phyloP scores from a whole-genome alignment of 495 filamentous ascomycete genomes.

The Daldinia grandis region DNA sequence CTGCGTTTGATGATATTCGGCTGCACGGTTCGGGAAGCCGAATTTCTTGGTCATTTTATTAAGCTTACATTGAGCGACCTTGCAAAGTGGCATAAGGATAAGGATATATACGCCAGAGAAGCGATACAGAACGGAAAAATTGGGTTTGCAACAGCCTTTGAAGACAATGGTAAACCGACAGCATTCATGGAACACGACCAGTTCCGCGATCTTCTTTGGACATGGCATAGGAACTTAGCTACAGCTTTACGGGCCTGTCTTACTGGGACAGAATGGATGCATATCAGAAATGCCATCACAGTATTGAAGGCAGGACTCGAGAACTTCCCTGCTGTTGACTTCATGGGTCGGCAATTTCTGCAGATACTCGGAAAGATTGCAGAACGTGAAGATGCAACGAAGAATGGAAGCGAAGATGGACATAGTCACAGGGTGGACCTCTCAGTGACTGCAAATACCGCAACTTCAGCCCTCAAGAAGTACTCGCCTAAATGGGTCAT shows the following conservation, averaged over 20 bases:
- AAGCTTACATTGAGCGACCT: constrained; percentile 81
- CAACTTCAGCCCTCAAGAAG: constrained; percentile 82
- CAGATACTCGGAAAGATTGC: constrained; percentile 75
- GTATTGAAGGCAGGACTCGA: constrained; percentile 82
- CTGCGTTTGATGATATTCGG: constrained; percentile 83
- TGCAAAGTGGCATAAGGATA: constrained; percentile 81
- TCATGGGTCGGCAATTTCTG: constrained; percentile 78
- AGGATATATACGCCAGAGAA: constrained; percentile 78
- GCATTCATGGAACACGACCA: constrained; percentile 82
- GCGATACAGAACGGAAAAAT: constrained; percentile 63
- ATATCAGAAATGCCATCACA: constrained; percentile 93
- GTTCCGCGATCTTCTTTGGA: constrained; percentile 83
- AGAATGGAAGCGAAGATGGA: constrained; percentile 70
- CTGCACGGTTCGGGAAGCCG: constrained; percentile 87
- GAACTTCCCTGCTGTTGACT: constrained; percentile 87
- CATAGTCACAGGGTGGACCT: constrained; percentile 79
- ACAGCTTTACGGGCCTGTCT: constrained; percentile 81
- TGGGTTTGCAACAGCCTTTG: constrained; percentile 68
- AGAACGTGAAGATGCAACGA: constrained; percentile 68
- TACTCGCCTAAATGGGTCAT: constrained; percentile 84
- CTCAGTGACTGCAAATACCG: constrained; percentile 84
- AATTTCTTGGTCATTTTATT: constrained; percentile 89
- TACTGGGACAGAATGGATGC: constrained; percentile 89
- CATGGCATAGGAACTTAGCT: constrained; percentile 86
- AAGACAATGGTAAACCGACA: constrained; percentile 70